These are phyloP conservation scores for Cymbopogon flexuosus DNA, from an alignment of 202 grass and related monocot genomes.

Conservation along the genomic window DNA sequence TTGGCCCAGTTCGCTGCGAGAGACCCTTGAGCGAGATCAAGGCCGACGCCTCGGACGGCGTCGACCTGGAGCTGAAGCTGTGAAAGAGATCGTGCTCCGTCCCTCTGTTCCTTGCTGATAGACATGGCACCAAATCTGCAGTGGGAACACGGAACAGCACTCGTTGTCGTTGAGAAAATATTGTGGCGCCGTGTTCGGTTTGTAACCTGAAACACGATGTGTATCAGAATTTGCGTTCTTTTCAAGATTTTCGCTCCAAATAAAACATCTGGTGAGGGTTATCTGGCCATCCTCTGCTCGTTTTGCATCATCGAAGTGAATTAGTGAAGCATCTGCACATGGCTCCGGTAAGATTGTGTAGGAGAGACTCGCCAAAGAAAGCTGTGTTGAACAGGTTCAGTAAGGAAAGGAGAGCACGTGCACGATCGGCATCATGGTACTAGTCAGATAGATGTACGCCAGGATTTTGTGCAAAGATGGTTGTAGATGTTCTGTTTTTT, in stretches of 20 bases:
- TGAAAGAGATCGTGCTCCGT: slow-evolving; percentile 27
- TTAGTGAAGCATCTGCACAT: slow-evolving; percentile 19
- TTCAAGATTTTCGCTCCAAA: slow-evolving; percentile 36
- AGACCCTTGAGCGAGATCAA: slow-evolving; percentile 36
- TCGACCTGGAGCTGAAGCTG: slow-evolving; percentile 85
- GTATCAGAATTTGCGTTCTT: not conserved
- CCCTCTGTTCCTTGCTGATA: not conserved
- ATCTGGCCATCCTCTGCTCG: not conserved
- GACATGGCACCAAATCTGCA: not conserved
- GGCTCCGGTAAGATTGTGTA: slow-evolving; percentile 12
- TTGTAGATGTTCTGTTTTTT: not conserved
- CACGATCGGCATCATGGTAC: not conserved
- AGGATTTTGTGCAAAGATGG: not conserved
- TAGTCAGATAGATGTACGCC: not conserved
- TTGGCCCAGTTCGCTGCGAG: slow-evolving; percentile 36
- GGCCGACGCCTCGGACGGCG: slow-evolving; percentile 31
- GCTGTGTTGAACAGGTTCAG: not conserved
- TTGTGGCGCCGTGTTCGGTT: slow-evolving; percentile 5
- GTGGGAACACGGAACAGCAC: not conserved
- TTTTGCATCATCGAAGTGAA: slow-evolving; percentile 16
- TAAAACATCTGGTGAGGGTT: slow-evolving; percentile 22
- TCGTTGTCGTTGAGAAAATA: not conserved
- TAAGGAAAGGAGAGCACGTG: slow-evolving; percentile 26
- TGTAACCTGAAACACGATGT: slow-evolving; percentile 39
- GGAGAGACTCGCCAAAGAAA: slow-evolving; percentile 31